Base-by-base conservation (phyloP, 768 basidiomycete genomes). In the Suillus paluster region DNA sequence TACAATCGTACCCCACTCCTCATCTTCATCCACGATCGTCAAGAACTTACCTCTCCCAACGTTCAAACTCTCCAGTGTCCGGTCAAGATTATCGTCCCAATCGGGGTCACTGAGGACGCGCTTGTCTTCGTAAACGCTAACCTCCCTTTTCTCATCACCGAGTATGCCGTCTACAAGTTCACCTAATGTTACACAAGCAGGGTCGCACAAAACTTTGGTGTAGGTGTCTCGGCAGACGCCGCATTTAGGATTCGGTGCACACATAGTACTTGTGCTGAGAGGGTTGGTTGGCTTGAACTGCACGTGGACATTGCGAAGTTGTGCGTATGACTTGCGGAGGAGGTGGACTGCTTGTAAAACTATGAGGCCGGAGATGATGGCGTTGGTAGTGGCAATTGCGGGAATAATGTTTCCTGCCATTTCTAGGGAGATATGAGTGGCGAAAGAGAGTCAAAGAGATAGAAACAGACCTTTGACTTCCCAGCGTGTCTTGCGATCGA, bases 361-460 rank as follows among this genome's bases (percentile, higher is more conserved):
- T 71, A 99, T 95, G 42, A 97, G 80, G 0, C 97, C 97, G 0
- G 97, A 91, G 66, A 99, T 88, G 74, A 99, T 93, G 11, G 97
- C 97, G 73, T 99, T 99, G 25, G 97, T 99, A 4, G 97, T 99
- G 5, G 97, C 97, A 68, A 99, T 99, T 1, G 97, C 97, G 7
- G 97, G 97, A 65, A 99, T 99, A 69, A 99, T 99, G 76, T 99
- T 99, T 11, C 97, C 97, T 0, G 97, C 97, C 94, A 98, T 99
- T 77, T 98, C 96, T 97, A n/a, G 5, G 44, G 4, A 17, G 33
- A 15, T 41, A 33, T n/a, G 34, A 42, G 21, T 33, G 5, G 3
- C 2, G 10, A 42, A 3, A 1, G 21, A 21, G 15, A 41, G 45
- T 39, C 6, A 52, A 52, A 25, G 19, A n/a, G 2, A 55, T 25